Evolutionary conservation across 2,329 filamentous ascomycete genomes (phyloP), one percentile per base, ranked within the genome.

Genomic region (Epichloe elymi): DNA sequence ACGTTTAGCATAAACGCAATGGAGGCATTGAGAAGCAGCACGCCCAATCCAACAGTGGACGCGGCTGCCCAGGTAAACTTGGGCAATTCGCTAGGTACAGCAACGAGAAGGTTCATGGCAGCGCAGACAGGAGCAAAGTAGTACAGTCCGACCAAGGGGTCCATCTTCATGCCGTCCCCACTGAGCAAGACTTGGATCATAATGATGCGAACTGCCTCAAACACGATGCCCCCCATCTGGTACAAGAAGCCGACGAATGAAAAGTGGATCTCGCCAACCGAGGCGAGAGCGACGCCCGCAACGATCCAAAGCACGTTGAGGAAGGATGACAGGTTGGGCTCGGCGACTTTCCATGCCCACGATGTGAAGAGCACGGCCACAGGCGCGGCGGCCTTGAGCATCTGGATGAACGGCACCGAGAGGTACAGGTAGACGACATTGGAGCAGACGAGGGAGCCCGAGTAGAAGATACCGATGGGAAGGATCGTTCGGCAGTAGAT

Each of bases 61-160:
- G 89, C 70, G 58, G 90, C 82, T 42, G 70, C 76, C 69, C 82
- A 74, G 45, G 79, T 74, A 68, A 94, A 80, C 38, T 64, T 72
- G 37, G 79, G 79, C 2, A 85, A 65, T 68, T 94, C 87, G n/a
- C 80, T 72, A 58, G 85, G 72, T 52, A 87, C 65, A 54, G 84
- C 80, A 36, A 88, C 80, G 38, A 84, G 59, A 51, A 84, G 72
- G 70, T 94, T 94, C 82, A 89, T 88, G 60, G 83, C 68, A 46
- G 86, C 85, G 68, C 88, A 94, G 46, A 88, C 82, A 5, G 88
- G 88, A 0, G 88, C 88, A 63, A 88, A 94, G 74, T 94, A 94
- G 75, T 94, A 94, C 20, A 94, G 77, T 35, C 86, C 88, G 55
- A 93, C 87, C 37, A 95, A 76, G 37, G 88, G 87, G 62, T 93